Percentiles rank a stretch among this genome's conserved stretches.
These are phyloP conservation scores for Musa balbisiana DNA, from an alignment of 202 grass and related monocot genomes.

Conservation along the genomic window DNA sequence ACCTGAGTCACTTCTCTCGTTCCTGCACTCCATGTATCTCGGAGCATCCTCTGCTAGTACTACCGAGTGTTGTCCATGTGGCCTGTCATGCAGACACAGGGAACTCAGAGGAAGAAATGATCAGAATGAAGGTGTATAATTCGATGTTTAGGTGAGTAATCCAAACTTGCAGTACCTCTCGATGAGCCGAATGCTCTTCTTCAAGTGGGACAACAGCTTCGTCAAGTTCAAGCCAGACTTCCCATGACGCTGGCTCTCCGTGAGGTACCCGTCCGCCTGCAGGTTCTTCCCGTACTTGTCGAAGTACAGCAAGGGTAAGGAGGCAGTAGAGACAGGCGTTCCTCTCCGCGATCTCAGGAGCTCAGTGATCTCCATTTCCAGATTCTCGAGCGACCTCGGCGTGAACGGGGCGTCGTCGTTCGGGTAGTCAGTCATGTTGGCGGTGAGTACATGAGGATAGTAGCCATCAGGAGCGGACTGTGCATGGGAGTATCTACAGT, in stretches of 20 bases:
- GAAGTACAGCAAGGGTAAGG: conserved; percentile 35
- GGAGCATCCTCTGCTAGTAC: conserved; percentile 35
- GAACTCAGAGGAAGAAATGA: not conserved
- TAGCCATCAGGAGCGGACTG: conserved; percentile 3
- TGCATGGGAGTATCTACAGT: conserved; percentile 35
- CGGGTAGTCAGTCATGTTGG: not conserved
- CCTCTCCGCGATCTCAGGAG: conserved; percentile 24
- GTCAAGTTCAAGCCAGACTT: conserved; percentile 32
- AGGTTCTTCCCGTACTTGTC: conserved; percentile 35
- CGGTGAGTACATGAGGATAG: not conserved
- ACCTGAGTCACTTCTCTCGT: conserved; percentile 27
- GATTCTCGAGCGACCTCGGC: conserved; percentile 23
- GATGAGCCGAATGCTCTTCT: conserved; percentile 26
- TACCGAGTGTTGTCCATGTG: conserved; percentile 24
- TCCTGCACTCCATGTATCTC: conserved; percentile 19
- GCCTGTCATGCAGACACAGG: conserved; percentile 29
- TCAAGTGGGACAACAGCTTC: conserved; percentile 38
- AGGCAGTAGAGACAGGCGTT: conserved; percentile 26
- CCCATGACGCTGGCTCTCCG: conserved; percentile 39
- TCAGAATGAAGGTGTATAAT: too few species aligned
- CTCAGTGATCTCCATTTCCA: conserved; percentile 51
- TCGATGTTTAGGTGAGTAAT: too few species aligned
- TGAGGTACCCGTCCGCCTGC: conserved; percentile 27
- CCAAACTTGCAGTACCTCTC: conserved; percentile 29
- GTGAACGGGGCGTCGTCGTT: not conserved